Evolutionary conservation across 2,329 filamentous ascomycete species (phyloP).

Genomic region (Fusarium sp.): DNA sequence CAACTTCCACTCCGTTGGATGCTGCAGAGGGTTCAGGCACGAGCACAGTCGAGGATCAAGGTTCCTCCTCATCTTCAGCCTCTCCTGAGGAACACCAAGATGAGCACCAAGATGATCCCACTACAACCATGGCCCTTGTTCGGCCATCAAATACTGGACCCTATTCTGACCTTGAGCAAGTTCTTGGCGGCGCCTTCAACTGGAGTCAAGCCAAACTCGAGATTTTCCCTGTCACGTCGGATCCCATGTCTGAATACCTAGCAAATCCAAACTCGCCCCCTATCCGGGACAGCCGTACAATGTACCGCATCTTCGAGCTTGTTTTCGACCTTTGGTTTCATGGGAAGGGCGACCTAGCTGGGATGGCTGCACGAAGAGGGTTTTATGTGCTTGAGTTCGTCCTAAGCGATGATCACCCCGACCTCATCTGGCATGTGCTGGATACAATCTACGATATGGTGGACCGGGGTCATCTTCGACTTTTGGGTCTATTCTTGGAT

Average conservation of each 20-base stretch:
- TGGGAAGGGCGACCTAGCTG: slow-evolving; percentile 54
- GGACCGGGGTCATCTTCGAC: slow-evolving; percentile 53
- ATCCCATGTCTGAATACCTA: slow-evolving; percentile 56
- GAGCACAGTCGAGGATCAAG: slow-evolving; percentile 31
- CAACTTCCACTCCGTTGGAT: slow-evolving; percentile 40
- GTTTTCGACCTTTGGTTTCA: slow-evolving; percentile 55
- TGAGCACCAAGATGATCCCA: slow-evolving; percentile 23
- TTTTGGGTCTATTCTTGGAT: slow-evolving; percentile 53
- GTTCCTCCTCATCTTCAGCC: slow-evolving; percentile 30
- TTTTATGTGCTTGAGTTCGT: slow-evolving; percentile 56
- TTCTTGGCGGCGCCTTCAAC: slow-evolving; percentile 53
- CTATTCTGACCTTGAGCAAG: slow-evolving; percentile 50
- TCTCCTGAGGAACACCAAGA: slow-evolving; percentile 31
- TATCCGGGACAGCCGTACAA: slow-evolving; percentile 56
- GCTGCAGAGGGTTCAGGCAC: slow-evolving; percentile 29
- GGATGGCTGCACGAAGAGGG: slow-evolving; percentile 54
- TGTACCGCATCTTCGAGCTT: slow-evolving; percentile 57
- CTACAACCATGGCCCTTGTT: slow-evolving; percentile 38
- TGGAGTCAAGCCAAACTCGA: slow-evolving; percentile 56
- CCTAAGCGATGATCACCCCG: slow-evolving; percentile 55
- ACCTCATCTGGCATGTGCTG: slow-evolving; percentile 56
- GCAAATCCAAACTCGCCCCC: slow-evolving; percentile 54
- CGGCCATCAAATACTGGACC: slow-evolving; percentile 45
- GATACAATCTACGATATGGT: slow-evolving; percentile 58
- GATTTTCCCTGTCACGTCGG: slow-evolving; percentile 42